Base-by-base conservation (phyloP, 352 stramenopile species). In the Phytopythium aichiense region DNA sequence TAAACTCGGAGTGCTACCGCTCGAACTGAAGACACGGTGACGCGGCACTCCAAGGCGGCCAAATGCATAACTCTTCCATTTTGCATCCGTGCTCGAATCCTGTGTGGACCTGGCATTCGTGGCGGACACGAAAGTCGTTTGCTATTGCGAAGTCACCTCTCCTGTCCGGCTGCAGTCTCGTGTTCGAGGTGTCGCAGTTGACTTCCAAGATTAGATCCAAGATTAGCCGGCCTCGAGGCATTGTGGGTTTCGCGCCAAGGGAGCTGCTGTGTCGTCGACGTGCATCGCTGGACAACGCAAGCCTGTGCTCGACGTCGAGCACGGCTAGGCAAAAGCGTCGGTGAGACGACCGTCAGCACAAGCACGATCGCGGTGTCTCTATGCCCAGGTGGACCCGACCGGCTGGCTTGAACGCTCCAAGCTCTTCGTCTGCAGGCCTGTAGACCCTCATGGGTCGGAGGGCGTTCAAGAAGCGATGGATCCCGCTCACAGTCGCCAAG, bases 401-500 rank as follows among this genome's bases (percentile, higher is more conserved):
- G 23, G 16, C 46, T 33, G 2, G 22, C 18, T 12, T 35, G 13
- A 52, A 22, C 22, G 42, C 22, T n/a, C 4, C 42, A 33, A 33
- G 46, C 22, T n/a, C 18, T 25, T 16, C 22, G 23, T 9, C 22
- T 5, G 13, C 35, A 38, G 48, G 16, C 9, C 22, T 6, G 22
- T 28, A 30, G 13, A 1, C 16, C 23, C 46, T 15, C 18, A 58
- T 58, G 53, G 28, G 2, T 58, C 53, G 22, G n/a, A 20, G 35
- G 13, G 11, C 22, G 1, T 25, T 46, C 25, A 23, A 22, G 35
- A 37, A 51, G 30, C 55, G 40, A 60, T 60, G 55, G 38, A 15
- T 60, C 22, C 40, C 40, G 13, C 40, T 31, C 4, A 2, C 64
- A 60, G 28, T 77, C 7, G 15, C 69, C 43, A 52, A 57, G 20